Conservation (phyloP, 164 flowering plant species). For the Umbellularia californica region DNA sequence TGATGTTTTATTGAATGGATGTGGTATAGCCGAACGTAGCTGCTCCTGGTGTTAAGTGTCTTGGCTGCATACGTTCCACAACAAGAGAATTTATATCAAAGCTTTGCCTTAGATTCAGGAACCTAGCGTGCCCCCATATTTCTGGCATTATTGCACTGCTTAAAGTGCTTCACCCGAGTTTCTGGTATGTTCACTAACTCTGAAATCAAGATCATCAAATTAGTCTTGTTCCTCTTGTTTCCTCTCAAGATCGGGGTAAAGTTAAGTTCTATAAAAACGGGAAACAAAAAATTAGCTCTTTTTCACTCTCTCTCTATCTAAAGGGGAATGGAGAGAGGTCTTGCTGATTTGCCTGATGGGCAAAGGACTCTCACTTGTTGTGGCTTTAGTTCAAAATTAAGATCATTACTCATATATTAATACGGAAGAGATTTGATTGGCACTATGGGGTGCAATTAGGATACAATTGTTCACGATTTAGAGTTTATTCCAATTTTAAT, state of each 20-base stretch:
- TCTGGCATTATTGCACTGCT: constrained; percentile 44
- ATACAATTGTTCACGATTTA: not conserved
- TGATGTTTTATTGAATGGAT: not conserved
- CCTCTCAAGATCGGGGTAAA: not conserved
- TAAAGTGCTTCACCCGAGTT: constrained; percentile 33
- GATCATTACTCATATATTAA: not conserved
- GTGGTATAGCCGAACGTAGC: constrained; percentile 43
- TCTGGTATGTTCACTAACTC: constrained; percentile 24
- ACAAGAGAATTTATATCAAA: not conserved
- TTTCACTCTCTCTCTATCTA: not conserved
- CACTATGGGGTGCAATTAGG: not conserved
- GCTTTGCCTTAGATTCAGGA: constrained; percentile 30
- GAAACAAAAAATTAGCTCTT: not conserved
- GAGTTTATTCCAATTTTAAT: not conserved
- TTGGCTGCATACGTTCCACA: constrained; percentile 27
- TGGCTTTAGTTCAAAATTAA: not conserved
- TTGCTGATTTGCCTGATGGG: not conserved
- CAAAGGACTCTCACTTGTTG: not conserved
- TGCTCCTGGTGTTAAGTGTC: constrained; percentile 47
- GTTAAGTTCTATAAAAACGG: not conserved
- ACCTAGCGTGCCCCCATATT: constrained; percentile 50
- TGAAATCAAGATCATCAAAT: not conserved
- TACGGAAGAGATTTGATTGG: not conserved
- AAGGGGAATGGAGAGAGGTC: no score
- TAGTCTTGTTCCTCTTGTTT: not conserved